Evolutionary conservation across 2,329 filamentous ascomycete species (phyloP), one percentile per base, ranked within the genome.

Genomic region (Scleromitrula shiraiana): DNA sequence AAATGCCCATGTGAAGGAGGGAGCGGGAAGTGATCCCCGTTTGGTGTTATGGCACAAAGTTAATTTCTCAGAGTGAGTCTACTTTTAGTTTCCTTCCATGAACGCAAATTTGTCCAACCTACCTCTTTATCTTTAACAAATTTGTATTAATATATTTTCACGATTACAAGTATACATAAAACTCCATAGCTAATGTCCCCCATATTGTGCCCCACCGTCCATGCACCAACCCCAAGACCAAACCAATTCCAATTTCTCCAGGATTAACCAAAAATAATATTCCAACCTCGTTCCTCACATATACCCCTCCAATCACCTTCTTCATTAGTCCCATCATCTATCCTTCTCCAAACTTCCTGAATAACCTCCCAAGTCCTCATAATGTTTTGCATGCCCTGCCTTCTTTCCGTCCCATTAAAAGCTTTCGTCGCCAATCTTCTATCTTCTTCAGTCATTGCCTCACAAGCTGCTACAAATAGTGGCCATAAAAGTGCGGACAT

Each of bases 371-470:
- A 80, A 6, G 78, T 75, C 50, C 77, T 69, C 52, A 72, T 71
- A 48, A 83, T 82, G 55, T 83, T 83, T 9, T 71, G 72, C 80
- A 83, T 83, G 19, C 80, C 79, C 60, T 83, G 80, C 15, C 77
- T 65, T 44, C 66, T 69, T 46, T 76, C 73, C 8, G 81, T 68
- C 3, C 72, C 72, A 3, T 62, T 60, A 57, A 83, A 82, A 0
- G 76, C 67, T 48, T 67, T 66, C 15, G 67, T 62, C 5, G 78
- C 76, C 17, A 77, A 62, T 6, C 65, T 67, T 14, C 78, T 66
- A 56, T 83, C 78, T 9, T 65, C 66, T 2, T 61, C 55, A 15
- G 61, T 67, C 9, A 69, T 64, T 0, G 78, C 78, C 60, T 83
- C 79, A 58, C 78, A 82, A 1, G 77, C 73, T 2, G 77, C 76